Conservation (phyloP, 1,284 basidiomycete species). For the Macrocystidia cucumis region DNA sequence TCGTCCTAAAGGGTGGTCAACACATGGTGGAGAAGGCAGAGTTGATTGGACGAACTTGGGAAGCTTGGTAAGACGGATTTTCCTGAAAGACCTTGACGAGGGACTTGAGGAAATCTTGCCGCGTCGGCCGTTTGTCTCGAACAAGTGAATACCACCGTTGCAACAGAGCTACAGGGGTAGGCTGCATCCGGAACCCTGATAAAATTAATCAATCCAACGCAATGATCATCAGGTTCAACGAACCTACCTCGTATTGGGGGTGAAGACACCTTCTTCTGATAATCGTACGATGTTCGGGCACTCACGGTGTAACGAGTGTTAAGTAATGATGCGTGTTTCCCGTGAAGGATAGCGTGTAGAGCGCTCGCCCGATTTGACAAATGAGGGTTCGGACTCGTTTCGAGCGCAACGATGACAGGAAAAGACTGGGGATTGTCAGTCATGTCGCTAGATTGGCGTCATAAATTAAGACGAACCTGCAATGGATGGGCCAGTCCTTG, state of each 20-base stretch:
- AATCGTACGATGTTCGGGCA: conserved; percentile 75
- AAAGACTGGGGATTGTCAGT: conserved; percentile 54
- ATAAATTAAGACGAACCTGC: conserved; percentile 39
- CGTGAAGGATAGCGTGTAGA: conserved; percentile 78
- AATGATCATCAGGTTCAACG: not conserved
- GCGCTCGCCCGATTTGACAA: conserved; percentile 74
- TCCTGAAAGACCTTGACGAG: conserved; percentile 77
- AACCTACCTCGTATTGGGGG: conserved; percentile 41
- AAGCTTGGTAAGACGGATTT: conserved; percentile 33
- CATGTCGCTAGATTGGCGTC: conserved; percentile 2
- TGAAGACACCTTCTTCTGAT: conserved; percentile 57
- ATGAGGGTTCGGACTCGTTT: conserved; percentile 64
- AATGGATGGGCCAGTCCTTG: conserved; percentile 95
- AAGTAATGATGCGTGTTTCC: conserved; percentile 85
- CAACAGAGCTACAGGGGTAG: conserved; percentile 63
- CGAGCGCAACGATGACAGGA: conserved; percentile 88
- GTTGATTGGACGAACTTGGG: conserved; percentile 31
- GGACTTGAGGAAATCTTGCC: conserved; percentile 84
- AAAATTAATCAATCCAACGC: not conserved
- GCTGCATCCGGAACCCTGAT: conserved; percentile 56
- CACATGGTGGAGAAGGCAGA: conserved; percentile 1
- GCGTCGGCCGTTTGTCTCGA: conserved; percentile 78
- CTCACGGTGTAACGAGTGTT: conserved; percentile 81
- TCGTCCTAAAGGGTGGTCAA: conserved; percentile 47
- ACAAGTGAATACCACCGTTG: conserved; percentile 89